Conservation (phyloP, 352 stramenopile genomes). For the Phytopythium aichiense region DNA sequence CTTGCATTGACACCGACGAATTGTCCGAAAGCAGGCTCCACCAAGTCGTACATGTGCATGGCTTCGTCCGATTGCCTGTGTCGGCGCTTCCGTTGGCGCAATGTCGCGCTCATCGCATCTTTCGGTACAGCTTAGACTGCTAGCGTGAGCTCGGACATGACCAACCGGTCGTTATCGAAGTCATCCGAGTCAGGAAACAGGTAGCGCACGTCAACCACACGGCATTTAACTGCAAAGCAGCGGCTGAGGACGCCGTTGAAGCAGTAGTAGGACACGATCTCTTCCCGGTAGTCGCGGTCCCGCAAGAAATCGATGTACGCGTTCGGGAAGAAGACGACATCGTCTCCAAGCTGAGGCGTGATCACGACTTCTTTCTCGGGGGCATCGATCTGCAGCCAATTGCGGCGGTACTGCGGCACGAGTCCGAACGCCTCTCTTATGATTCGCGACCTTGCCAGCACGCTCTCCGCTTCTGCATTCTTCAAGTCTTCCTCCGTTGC, state of each 20-base stretch:
- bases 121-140: neutral
- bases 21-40: neutral
- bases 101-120: neutral
- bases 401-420: neutral
- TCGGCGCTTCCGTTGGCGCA: neutral
- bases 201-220: neutral
- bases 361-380: neutral
- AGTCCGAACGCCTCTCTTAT: neutral
- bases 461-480: neutral
- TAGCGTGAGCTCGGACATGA: conserved; percentile 1
- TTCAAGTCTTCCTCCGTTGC: neutral
- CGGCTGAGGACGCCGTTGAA: neutral
- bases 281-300: neutral
- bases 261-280: neutral
- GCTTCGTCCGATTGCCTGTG: neutral
- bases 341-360: neutral
- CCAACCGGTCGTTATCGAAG: neutral
- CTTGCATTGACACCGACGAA: neutral
- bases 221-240: conserved; percentile 1
- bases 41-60: neutral
- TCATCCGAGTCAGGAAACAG: neutral
- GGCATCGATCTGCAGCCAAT: neutral
- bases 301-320: neutral
- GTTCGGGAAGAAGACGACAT: conserved; percentile 1
- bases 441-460: neutral